phyloP scores from a whole-genome alignment of 2,329 filamentous ascomycete species.

The Phialocephala sp. region DNA sequence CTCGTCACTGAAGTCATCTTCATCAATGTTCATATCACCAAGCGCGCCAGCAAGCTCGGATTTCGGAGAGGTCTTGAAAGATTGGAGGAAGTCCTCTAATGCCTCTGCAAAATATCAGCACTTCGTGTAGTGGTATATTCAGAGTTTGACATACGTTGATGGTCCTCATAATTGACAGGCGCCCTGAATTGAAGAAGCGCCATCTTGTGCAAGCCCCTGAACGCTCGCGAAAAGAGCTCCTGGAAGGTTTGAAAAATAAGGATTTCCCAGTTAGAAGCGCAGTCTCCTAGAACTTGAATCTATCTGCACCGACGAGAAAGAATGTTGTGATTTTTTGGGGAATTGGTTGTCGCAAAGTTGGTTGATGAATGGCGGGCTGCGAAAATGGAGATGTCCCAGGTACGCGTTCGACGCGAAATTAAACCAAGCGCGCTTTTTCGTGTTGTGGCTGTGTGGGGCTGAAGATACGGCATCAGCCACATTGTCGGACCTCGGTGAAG shows the following conservation, averaged over 20 bases:
- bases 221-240: constrained; percentile 1
- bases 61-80: constrained; percentile 82
- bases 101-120: constrained; percentile 57
- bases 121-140: constrained; percentile 17
- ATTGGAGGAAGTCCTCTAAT: constrained; percentile 85
- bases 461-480: constrained; percentile 8
- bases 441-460: neutral
- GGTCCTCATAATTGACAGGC: constrained; percentile 85
- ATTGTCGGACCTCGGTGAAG: neutral
- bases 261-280: too few species aligned
- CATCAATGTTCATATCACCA: constrained; percentile 83
- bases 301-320: constrained; percentile 13
- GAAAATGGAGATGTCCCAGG: constrained; percentile 5
- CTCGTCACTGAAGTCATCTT: constrained; percentile 85
- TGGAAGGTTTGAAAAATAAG: neutral
- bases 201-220: constrained; percentile 60
- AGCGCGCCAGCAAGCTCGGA: constrained; percentile 81
- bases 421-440: neutral
- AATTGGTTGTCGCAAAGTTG: constrained; percentile 32
- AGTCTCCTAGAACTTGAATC: neutral
- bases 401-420: constrained; percentile 8
- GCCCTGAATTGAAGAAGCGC: constrained; percentile 81
- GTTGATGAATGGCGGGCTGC: constrained; percentile 30
- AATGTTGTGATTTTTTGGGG: constrained; percentile 19
- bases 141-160: constrained; percentile 69